Evolutionary conservation across 108 stramenopile species (phyloP).

Genomic region (Seminavis robusta): DNA sequence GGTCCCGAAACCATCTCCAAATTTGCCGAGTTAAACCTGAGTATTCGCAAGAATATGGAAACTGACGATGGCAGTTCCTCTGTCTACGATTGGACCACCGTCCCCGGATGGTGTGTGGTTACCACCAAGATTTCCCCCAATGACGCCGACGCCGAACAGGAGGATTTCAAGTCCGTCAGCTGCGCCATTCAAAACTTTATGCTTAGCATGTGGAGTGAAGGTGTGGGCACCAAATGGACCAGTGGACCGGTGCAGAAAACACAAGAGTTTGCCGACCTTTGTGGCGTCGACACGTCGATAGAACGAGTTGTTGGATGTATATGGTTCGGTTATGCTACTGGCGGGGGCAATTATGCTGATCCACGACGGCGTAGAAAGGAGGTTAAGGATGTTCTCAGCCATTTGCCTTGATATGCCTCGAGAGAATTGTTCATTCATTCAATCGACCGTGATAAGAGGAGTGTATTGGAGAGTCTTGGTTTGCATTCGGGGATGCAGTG

Average conservation of each 20-base stretch:
- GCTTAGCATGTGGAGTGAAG: conserved; percentile 66
- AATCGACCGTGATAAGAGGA: too few relatives aligned
- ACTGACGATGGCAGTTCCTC: too few relatives aligned
- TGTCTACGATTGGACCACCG: conserved; percentile 41
- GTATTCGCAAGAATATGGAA: conserved; percentile 10
- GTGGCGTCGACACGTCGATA: conserved; percentile 51
- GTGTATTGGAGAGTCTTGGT: too few relatives aligned
- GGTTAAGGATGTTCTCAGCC: conserved; percentile 55
- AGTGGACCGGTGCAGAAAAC: conserved; percentile 60
- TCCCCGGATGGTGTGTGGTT: conserved; percentile 72
- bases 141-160: conserved; percentile 3
- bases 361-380: conserved; percentile 47
- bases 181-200: conserved; percentile 73
- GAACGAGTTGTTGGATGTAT: conserved; percentile 59
- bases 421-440: too few relatives aligned
- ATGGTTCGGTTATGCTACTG: conserved; percentile 73
- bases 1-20: conserved; percentile 55
- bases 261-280: conserved; percentile 54
- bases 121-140: conserved; percentile 22
- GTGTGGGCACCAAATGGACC: conserved; percentile 75
- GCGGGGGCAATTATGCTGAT: conserved; percentile 47
- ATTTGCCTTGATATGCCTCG: conserved; percentile 54
- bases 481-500: too few relatives aligned
- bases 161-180: conserved; percentile 54
- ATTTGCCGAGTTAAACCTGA: conserved; percentile 36